These are phyloP conservation scores for Boletales sp. DNA, from an alignment of 768 basidiomycete genomes.

Conservation along the genomic window DNA sequence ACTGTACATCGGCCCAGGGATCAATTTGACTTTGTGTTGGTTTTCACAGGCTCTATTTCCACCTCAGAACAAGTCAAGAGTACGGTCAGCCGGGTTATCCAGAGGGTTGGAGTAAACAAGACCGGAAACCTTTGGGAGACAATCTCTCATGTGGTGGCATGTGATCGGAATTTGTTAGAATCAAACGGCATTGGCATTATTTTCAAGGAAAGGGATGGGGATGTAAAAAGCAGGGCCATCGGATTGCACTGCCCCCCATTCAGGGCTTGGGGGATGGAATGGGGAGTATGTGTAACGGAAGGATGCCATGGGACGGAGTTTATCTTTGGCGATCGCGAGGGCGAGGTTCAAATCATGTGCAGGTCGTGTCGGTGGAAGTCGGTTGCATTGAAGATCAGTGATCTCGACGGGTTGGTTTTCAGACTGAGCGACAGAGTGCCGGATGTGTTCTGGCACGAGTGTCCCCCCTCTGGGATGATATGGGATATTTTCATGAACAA, in stretches of 20 bases:
- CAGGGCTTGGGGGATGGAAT: neutral
- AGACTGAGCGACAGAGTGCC: neutral
- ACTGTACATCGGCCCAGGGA: neutral
- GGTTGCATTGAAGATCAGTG: neutral
- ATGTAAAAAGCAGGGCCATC: neutral
- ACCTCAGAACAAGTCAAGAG: neutral
- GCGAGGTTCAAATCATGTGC: neutral
- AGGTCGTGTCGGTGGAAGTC: neutral
- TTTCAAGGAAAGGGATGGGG: neutral
- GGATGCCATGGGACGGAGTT: neutral
- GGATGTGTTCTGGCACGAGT: neutral
- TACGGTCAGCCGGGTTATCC: neutral
- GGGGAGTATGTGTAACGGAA: neutral
- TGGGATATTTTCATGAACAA: no score
- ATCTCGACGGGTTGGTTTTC: neutral
- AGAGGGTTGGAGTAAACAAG: neutral
- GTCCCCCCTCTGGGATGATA: no score
- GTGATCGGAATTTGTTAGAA: neutral
- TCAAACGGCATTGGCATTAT: neutral
- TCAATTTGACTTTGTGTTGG: neutral
- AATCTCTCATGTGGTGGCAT: neutral
- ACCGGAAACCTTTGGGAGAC: neutral
- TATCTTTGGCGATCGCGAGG: neutral
- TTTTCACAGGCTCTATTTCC: neutral
- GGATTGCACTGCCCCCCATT: neutral